These are phyloP conservation scores for Chalciporus sp. DNA, from an alignment of 1,284 basidiomycete species.

Conservation along the genomic window DNA sequence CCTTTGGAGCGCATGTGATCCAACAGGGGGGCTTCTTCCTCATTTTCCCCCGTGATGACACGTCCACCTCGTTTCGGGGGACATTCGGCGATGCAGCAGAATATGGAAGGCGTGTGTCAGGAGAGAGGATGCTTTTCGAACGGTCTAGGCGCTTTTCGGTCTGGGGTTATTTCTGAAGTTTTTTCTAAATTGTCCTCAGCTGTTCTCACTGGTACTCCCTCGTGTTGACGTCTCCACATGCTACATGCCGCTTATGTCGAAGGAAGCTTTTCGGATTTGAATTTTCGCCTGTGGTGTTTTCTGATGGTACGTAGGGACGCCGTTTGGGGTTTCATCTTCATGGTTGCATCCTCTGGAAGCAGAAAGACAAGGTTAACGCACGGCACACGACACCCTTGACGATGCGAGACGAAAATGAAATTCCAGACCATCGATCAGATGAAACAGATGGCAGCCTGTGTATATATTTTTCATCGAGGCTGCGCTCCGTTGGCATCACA, in stretches of 20 bases:
- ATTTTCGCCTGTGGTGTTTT: slow-evolving; percentile 4
- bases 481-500: neutral
- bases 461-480: neutral
- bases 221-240: neutral
- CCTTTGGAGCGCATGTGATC: slow-evolving; percentile 56
- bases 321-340: neutral
- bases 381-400: neutral
- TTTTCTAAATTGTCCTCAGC: neutral
- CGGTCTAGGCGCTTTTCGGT: neutral
- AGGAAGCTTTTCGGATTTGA: slow-evolving; percentile 28
- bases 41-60: neutral
- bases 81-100: neutral
- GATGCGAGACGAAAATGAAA: neutral
- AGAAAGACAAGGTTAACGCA: neutral
- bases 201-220: neutral
- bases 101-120: slow-evolving; percentile 1
- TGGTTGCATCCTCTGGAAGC: neutral
- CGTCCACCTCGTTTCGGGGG: neutral
- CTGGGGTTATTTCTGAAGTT: slow-evolving; percentile 5
- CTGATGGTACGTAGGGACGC: neutral
- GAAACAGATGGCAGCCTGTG: neutral
- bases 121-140: slow-evolving; percentile 1
- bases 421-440: neutral
- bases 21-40: neutral
- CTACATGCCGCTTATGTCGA: neutral